phyloP scores from a whole-genome alignment of 345 rosid genomes.

The Eucalyptus regnans region DNA sequence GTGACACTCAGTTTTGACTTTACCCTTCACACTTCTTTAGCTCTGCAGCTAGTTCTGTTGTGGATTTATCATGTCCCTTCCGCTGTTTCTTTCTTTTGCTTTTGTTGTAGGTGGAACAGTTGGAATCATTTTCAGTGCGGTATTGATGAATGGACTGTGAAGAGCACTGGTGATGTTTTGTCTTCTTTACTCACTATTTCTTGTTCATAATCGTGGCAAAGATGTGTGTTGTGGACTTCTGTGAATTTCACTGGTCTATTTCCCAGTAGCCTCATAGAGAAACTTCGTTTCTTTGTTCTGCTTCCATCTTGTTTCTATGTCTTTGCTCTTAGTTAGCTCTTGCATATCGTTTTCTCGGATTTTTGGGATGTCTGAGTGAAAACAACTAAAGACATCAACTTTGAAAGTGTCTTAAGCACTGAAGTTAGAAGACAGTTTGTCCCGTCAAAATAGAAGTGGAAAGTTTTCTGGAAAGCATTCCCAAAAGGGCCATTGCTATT shows the following conservation, averaged over 20 bases:
- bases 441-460: background rate
- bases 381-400: background rate
- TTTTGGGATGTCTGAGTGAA: background rate
- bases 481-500: background rate
- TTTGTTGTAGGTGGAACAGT: slow-evolving; percentile 32
- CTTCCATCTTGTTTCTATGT: background rate
- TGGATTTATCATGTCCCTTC: background rate
- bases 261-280: background rate
- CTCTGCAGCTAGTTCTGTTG: background rate
- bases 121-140: slow-evolving; percentile 42
- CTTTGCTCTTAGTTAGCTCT: background rate
- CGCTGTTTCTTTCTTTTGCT: background rate
- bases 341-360: background rate
- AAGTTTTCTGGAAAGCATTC: background rate
- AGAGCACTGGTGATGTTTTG: slow-evolving; percentile 6
- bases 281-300: background rate
- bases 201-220: background rate
- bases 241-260: background rate
- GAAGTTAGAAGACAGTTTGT: background rate
- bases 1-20: background rate
- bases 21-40: background rate
- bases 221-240: background rate
- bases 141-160: slow-evolving; percentile 25
- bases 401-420: background rate
- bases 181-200: background rate